Evolutionary conservation across 1,139 yeast species (phyloP), one percentile per base, ranked within the genome.

Genomic region (Blastobotrys aristatus): DNA sequence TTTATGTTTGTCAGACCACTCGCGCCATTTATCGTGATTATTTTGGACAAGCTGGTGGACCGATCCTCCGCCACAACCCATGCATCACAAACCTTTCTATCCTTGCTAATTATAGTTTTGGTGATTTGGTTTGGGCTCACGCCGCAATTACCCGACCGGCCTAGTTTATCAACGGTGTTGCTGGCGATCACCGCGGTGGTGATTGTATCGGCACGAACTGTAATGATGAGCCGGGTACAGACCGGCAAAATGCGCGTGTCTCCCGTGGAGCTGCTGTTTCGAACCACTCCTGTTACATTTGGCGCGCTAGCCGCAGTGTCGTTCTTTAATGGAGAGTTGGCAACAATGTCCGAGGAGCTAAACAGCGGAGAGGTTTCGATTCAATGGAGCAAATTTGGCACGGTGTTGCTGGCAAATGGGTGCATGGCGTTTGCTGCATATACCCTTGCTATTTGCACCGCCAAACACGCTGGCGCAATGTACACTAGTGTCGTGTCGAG

Each of bases 231-330:
- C 38, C 51, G 56, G 10, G 53, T 57, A 24, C 46, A 51, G 16
- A 31, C 14, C 5, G 30, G 32, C 20, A 13, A 14, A 6, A 22
- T 26, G 17, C 32, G 30, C 22, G 53, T 60, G 14, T 51, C 58
- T 10, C 60, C 63, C 1, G 47, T 58, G 30, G 64, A 60, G 47
- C 53, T 60, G 29, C 51, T 60, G 14, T 54, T 57, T 51, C 51
- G 64, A 35, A 57, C 58, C 58, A 51, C 58, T 5, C 63, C 63
- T 2, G 46, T 60, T 21, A 61, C 63, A 4, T 52, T 52, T 45
- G 41, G 47, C 14, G 63, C 58, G 52, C 50, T 58, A 18, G 16
- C 58, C 21, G 40, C 53, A 31, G 57, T 57, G 41, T 57, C 60
- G n/a, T 56, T 47, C 43, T 34, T 55, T 37, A 55, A 59, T 33